These are phyloP conservation scores for Nothophytophthora sp. DNA, from an alignment of 352 stramenopile genomes.

Conservation along the genomic window DNA sequence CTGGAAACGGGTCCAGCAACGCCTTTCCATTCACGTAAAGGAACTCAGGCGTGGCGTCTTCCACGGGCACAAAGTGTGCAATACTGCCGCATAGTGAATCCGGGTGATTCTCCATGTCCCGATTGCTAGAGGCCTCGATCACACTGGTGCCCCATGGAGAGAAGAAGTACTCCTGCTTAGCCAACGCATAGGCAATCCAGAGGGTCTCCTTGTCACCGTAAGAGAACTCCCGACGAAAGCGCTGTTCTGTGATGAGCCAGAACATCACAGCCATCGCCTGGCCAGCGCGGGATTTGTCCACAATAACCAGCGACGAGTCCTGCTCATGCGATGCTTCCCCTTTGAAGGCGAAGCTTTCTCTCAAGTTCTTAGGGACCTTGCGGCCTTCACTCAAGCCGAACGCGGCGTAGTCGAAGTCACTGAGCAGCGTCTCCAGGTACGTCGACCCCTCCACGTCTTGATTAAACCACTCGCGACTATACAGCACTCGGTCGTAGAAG, in stretches of 20 bases:
- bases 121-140: slow-evolving; percentile 42
- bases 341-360: slow-evolving; percentile 39
- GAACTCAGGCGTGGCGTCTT: slow-evolving; percentile 32
- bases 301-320: slow-evolving; percentile 60
- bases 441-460: slow-evolving; percentile 23
- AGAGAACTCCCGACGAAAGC: slow-evolving; percentile 46
- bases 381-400: slow-evolving; percentile 21
- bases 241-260: slow-evolving; percentile 51
- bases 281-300: slow-evolving; percentile 37
- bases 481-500: slow-evolving; percentile 38
- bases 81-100: slow-evolving; percentile 58
- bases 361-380: slow-evolving; percentile 33
- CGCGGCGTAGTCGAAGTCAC: slow-evolving; percentile 44
- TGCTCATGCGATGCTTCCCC: slow-evolving; percentile 52
- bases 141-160: slow-evolving; percentile 52
- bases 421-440: slow-evolving; percentile 44
- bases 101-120: slow-evolving; percentile 48
- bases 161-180: slow-evolving; percentile 52
- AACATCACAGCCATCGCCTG: slow-evolving; percentile 49
- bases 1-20: slow-evolving; percentile 44
- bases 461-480: slow-evolving; percentile 25
- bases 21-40: slow-evolving; percentile 57
- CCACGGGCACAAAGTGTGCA: slow-evolving; percentile 48
- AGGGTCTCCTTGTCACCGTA: slow-evolving; percentile 69
- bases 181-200: slow-evolving; percentile 62